Base-by-base conservation (phyloP, 192 early-diverging fungal genomes). In the Rhizophagus sp. region DNA sequence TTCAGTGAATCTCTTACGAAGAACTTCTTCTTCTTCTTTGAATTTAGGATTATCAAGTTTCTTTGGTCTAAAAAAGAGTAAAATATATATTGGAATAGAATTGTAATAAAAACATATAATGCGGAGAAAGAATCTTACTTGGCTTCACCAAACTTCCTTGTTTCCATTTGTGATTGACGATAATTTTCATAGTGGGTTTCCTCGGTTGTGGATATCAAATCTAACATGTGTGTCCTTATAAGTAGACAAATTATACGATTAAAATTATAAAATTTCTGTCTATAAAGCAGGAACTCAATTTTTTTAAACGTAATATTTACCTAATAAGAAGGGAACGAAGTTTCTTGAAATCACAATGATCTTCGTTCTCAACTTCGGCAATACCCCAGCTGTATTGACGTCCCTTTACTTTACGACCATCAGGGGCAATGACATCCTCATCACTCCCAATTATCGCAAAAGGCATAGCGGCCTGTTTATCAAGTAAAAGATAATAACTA, bases 321-420 rank as follows among this genome's bases (percentile, higher is more conserved):
- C 78, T 79, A 85, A 99, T 96, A 71, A 99, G 91, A 68, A 99
- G 88, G 88, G 96, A 95, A 76, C 98, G 93, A 57, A 99, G 90
- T 87, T 98, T 98, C 85, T 93, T 95, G 86, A 98, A 98, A 84
- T 98, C 97, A 87, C 96, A 98, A 87, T 98, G 98, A 73, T 91
- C 89, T 86, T 99, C 98, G 84, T 98, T 99, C 84, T 99, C 98
- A 22, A 99, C 98, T 90, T 99, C 97, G 30, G 96, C 97, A 78
- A 97, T 96, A 83, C 98, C 98, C 98, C 98, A 99, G 25, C 94
- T 92, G 87, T 98, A 99, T 86, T 97, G 91, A 77, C 98, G 93
- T 73, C 98, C 98, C 80, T 95, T 97, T 81, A 98, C 97, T 64
- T 84, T 90, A 76, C 95, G 92, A 17, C 98, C 98, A 77, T 96